Conservation (phyloP, 257 asterid species). For the Mentha longifolia region DNA sequence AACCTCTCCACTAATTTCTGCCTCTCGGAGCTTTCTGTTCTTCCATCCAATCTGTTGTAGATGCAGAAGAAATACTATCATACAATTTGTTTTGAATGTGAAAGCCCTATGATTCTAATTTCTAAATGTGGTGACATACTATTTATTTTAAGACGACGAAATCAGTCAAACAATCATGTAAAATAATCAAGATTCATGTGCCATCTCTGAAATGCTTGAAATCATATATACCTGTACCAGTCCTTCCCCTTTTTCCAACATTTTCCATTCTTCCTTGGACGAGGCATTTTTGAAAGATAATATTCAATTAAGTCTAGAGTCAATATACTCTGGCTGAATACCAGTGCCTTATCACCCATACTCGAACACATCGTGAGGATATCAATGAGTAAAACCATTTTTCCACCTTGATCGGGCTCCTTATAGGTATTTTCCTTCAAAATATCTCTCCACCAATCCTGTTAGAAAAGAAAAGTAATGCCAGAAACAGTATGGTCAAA, state of each 20-base stretch:
- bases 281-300: constrained; percentile 80
- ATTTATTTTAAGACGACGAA: not conserved
- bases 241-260: constrained; percentile 94
- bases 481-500: constrained; percentile 27
- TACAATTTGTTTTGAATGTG: constrained; percentile 16
- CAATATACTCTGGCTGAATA: constrained; percentile 87
- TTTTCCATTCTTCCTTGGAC: constrained; percentile 73
- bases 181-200: constrained; percentile 4
- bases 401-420: constrained; percentile 85
- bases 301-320: constrained; percentile 87
- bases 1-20: constrained; percentile 89
- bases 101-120: not conserved
- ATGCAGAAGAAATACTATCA: constrained; percentile 34
- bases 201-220: constrained; percentile 25
- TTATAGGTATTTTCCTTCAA: constrained; percentile 63
- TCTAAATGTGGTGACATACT: not conserved
- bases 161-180: constrained; percentile 11
- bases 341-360: constrained; percentile 90
- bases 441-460: constrained; percentile 99
- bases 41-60: constrained; percentile 81
- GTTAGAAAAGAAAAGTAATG: constrained; percentile 35
- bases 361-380: constrained; percentile 80
- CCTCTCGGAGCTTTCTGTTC: constrained; percentile 86
- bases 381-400: constrained; percentile 93
- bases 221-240: constrained; percentile 84